Base-by-base conservation (phyloP, 768 basidiomycete species). In the Phanerochaete sordida region DNA sequence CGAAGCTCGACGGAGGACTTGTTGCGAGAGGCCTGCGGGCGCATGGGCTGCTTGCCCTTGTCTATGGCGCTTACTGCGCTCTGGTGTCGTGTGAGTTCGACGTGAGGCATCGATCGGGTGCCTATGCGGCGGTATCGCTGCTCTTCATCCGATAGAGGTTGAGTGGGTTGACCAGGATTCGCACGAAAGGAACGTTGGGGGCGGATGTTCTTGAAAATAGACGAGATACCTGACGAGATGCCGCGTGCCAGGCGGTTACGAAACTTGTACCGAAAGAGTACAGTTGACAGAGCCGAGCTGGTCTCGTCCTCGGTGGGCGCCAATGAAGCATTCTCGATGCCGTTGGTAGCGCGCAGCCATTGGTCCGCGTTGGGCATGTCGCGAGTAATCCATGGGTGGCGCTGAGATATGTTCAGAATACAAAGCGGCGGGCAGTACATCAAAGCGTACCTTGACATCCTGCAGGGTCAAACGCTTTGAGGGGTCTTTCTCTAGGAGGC, bases 401-500 rank as follows among this genome's bases (percentile, higher is more conserved):
- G 74, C 88, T 88, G 71, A 26, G 50, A 59, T 57, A 23, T 4
- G 19, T 6, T 43, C 8, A 43, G 27, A 16, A 53, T 19, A 26
- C 30, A 37, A 28, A 33, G 13, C 19, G 19, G 39, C 19, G 33
- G 13, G 13, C 7, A 35, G 39, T 43, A 19, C 19, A 43, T 43
- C 39, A 43, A 27, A 26, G 66, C 77, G 62, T 68, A 88, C 95
- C 84, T 96, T 98, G 66, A 94, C 85, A 65, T 91, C 81, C 28
- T 85, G 82, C 45, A 98, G 80, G 21, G 85, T 88, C 53, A 96
- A 90, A 57, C 95, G 81, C 68, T 81, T 81, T 28, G 70, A 75
- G 5, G 81, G 81, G 65, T 95, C 88, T 77, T 97, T 98, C 73
- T 92, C 83, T 51, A 98, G 79, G 59, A 98, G 76, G 28, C 79